Conservation (phyloP, 2,329 filamentous ascomycete genomes). For the Calonectria hawksworthii region DNA sequence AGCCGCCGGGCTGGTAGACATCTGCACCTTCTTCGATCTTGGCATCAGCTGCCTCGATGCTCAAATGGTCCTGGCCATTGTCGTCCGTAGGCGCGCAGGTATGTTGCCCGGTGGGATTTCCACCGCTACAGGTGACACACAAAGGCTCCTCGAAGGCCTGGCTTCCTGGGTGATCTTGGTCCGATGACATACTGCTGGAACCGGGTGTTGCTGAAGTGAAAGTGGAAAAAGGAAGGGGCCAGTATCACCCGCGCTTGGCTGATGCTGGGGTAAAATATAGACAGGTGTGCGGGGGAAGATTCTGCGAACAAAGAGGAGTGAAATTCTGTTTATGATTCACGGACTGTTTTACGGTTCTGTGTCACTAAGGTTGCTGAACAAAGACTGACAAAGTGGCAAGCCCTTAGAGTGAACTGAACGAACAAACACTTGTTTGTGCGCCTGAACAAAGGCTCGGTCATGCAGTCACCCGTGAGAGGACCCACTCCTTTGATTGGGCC, state of each 20-base stretch:
- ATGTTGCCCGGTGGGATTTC: not conserved
- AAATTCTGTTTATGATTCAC: not conserved
- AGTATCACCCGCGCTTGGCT: not conserved
- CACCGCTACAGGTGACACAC: not conserved
- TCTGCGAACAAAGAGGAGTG: not conserved
- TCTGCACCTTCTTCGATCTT: not conserved
- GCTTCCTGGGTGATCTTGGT: too few species aligned
- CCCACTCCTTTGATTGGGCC: not conserved
- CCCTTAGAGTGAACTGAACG: not conserved
- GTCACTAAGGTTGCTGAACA: not conserved
- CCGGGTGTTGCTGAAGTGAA: not conserved
- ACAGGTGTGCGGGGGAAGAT: too few species aligned
- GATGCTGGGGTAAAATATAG: not conserved
- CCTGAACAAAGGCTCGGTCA: not conserved
- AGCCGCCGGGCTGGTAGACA: conserved; percentile 53
- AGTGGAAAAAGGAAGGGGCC: not conserved
- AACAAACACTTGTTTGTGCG: not conserved
- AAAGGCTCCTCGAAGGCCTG: not conserved
- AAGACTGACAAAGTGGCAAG: not conserved
- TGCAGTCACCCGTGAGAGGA: not conserved
- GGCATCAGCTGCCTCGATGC: not conserved
- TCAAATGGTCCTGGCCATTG: too few species aligned
- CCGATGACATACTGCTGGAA: not conserved
- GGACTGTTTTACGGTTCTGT: not conserved
- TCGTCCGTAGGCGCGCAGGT: not conserved